Conservation (phyloP, 2,329 filamentous ascomycete genomes). For the Penicillium sp. region DNA sequence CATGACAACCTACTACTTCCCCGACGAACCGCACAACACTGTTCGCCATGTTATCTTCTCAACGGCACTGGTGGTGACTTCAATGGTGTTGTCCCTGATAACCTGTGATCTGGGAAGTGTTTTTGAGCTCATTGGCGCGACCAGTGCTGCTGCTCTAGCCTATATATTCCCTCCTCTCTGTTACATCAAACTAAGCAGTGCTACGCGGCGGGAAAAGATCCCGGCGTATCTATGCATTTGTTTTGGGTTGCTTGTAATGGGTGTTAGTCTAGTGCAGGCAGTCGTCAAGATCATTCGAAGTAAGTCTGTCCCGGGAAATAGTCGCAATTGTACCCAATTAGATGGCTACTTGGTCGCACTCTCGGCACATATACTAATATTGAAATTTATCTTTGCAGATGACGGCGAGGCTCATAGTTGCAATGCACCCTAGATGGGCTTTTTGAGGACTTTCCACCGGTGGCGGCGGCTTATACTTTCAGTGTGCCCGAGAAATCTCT, state of each 20-base stretch:
- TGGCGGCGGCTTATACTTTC: neutral
- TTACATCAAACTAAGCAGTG: constrained; percentile 86
- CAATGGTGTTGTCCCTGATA: constrained; percentile 74
- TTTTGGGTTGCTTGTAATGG: constrained; percentile 80
- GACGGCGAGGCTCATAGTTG: constrained; percentile 7
- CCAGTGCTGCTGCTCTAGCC: constrained; percentile 87
- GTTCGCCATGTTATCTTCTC: constrained; percentile 85
- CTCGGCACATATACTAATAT: constrained; percentile 35
- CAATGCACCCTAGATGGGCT: neutral
- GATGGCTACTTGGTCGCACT: neutral
- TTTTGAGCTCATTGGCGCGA: constrained; percentile 94
- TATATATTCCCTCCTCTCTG: constrained; percentile 95
- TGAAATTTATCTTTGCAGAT: neutral
- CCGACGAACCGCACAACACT: constrained; percentile 73
- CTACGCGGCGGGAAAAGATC: constrained; percentile 71
- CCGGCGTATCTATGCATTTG: constrained; percentile 69
- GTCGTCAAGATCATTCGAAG: constrained; percentile 62
- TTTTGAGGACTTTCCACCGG: neutral
- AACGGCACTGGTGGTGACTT: constrained; percentile 73
- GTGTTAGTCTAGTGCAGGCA: constrained; percentile 73
- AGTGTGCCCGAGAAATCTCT: neutral
- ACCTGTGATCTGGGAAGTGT: constrained; percentile 94
- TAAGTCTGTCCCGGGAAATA: constrained; percentile 25
- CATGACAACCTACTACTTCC: constrained; percentile 82
- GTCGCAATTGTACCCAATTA: neutral